A percentile compares a stretch with the other conserved stretches of the same genome.
phyloP scores from a whole-genome alignment of 768 basidiomycete species.

The Chalciporus piperatus region DNA sequence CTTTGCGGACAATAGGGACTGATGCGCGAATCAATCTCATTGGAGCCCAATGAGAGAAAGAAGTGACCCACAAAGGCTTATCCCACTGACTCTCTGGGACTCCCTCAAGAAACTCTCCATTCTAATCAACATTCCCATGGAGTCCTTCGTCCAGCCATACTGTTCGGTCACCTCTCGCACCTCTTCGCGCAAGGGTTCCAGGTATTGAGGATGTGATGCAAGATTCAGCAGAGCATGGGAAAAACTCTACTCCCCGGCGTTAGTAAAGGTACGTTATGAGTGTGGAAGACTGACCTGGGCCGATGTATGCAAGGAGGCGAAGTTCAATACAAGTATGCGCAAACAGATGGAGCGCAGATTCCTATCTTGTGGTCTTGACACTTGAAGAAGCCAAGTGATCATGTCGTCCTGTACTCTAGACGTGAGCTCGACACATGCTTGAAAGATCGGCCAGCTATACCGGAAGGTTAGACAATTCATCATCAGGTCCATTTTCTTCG shows the following conservation, averaged over 20 bases:
- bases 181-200: slow-evolving; percentile 41
- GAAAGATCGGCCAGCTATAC: slow-evolving; percentile 20
- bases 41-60: neutral
- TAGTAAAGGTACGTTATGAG: neutral
- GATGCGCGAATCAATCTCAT: slow-evolving; percentile 6
- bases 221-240: slow-evolving; percentile 40
- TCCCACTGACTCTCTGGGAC: slow-evolving; percentile 35
- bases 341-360: slow-evolving; percentile 30
- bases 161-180: slow-evolving; percentile 28
- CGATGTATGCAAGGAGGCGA: slow-evolving; percentile 36
- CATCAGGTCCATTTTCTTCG: slow-evolving; percentile 19
- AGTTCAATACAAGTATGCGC: slow-evolving; percentile 38
- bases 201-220: slow-evolving; percentile 38
- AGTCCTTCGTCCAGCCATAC: slow-evolving; percentile 34
- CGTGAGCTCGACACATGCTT: slow-evolving; percentile 4
- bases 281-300: slow-evolving; percentile 25
- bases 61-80: slow-evolving; percentile 30
- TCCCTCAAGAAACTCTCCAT: slow-evolving; percentile 46
- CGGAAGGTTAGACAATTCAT: slow-evolving; percentile 30
- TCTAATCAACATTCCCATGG: slow-evolving; percentile 34
- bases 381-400: slow-evolving; percentile 41
- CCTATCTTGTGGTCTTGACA: slow-evolving; percentile 24
- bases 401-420: slow-evolving; percentile 33
- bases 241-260: slow-evolving; percentile 26
- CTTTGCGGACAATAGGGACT: slow-evolving; percentile 34